These are phyloP conservation scores for Potentilla sterilis DNA, from an alignment of 306 rosid genomes.

Conservation along the genomic window DNA sequence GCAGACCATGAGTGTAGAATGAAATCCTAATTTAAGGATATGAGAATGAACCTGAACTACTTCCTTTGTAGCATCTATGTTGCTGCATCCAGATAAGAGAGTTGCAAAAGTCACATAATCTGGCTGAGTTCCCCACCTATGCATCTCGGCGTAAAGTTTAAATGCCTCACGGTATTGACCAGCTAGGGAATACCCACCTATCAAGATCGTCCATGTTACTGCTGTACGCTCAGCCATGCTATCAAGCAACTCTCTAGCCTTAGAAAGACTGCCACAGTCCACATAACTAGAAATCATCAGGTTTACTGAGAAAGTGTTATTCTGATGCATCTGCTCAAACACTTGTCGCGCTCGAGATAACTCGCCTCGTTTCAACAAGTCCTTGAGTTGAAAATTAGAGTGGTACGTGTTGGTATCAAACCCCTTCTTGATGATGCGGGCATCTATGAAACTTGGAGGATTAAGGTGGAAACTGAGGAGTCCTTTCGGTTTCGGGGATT, in stretches of 20 bases:
- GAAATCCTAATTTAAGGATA: conserved; percentile 57
- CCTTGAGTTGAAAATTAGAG: conserved; percentile 58
- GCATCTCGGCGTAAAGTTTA: conserved; percentile 62
- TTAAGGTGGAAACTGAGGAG: conserved; percentile 29
- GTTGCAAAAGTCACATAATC: conserved; percentile 77
- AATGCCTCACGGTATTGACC: conserved; percentile 52
- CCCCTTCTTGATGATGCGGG: conserved; percentile 72
- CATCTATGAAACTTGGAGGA: conserved; percentile 39
- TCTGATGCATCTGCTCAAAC: conserved; percentile 77
- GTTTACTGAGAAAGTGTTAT: conserved; percentile 60
- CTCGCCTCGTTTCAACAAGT: conserved; percentile 43
- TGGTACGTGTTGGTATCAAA: conserved; percentile 61
- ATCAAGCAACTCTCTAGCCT: conserved; percentile 67
- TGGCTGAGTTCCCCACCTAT: conserved; percentile 41
- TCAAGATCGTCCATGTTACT: conserved; percentile 86
- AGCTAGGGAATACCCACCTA: conserved; percentile 58
- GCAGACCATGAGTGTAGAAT: conserved; percentile 61
- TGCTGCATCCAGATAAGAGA: conserved; percentile 68
- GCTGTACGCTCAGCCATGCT: conserved; percentile 54
- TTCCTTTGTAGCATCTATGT: conserved; percentile 42
- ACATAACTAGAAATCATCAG: conserved; percentile 68
- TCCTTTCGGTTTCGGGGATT: conserved; percentile 30
- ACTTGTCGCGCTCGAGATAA: conserved; percentile 45
- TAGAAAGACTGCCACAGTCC: conserved; percentile 50
- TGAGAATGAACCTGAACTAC: conserved; percentile 63